Conservation (phyloP, 139 green algal genomes). For the Parachlorella kessleri region DNA sequence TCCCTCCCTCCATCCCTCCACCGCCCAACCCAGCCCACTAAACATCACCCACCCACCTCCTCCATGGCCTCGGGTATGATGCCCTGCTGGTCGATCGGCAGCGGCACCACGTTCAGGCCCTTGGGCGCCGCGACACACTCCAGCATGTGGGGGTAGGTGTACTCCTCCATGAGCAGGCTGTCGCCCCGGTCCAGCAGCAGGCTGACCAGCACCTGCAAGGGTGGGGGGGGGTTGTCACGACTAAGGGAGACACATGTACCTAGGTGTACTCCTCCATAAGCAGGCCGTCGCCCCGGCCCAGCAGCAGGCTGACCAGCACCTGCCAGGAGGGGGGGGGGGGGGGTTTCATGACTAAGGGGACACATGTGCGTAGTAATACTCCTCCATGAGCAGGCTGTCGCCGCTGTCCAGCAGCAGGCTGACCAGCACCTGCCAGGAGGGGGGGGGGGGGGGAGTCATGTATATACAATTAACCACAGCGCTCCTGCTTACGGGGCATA, state of each 20-base stretch:
- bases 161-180: conserved; percentile 66
- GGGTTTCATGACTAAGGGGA: conserved; percentile 54
- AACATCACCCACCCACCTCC: conserved; percentile 16
- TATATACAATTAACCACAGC: no score
- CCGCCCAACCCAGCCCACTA: no score
- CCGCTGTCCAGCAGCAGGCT: conserved; percentile 57
- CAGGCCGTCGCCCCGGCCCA: conserved; percentile 56
- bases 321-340: background rate
- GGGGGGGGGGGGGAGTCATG: no score
- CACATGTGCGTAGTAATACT: conserved; percentile 84
- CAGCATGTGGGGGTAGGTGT: conserved; percentile 60
- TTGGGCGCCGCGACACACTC: conserved; percentile 65
- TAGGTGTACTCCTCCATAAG: conserved; percentile 78
- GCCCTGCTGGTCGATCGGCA: conserved; percentile 61
- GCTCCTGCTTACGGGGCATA: no score
- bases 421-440: conserved; percentile 35
- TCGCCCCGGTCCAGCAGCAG: conserved; percentile 64
- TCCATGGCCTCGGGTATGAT: conserved; percentile 56
- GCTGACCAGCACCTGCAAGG: conserved; percentile 17
- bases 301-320: conserved; percentile 43
- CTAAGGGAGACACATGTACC: conserved; percentile 46
- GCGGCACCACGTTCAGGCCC: conserved; percentile 38
- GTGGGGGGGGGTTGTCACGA: conserved; percentile 20
- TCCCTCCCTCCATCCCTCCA: no score
- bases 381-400: conserved; percentile 62